Percentiles rank a stretch among this genome's conserved stretches.
These are phyloP conservation scores for Monosporascus sp. DNA, from an alignment of 2,329 filamentous ascomycete genomes.

Conservation along the genomic window DNA sequence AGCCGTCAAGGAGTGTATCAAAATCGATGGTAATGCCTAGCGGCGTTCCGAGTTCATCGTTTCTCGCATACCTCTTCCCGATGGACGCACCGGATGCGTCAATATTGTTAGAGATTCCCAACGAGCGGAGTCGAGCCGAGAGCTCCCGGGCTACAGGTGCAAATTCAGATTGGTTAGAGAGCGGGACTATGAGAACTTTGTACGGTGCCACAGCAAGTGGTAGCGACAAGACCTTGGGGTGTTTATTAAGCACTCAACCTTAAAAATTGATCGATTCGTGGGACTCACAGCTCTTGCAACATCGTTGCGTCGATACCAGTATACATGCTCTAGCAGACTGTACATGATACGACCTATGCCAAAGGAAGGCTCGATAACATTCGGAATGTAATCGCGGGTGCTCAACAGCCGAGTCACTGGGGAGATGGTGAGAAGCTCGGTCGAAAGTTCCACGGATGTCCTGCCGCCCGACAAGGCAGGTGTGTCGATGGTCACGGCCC, in stretches of 20 bases:
- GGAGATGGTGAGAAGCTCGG: not conserved
- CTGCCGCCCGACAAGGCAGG: not conserved
- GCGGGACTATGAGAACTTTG: conserved; percentile 60
- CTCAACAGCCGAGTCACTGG: not conserved
- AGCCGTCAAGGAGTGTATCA: conserved; percentile 60
- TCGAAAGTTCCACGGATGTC: not conserved
- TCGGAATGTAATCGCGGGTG: too few relatives aligned
- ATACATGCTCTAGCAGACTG: too few relatives aligned
- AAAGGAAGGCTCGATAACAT: too few relatives aligned
- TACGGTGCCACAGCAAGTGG: conserved; percentile 58
- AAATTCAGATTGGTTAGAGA: conserved; percentile 56
- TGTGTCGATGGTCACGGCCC: not conserved
- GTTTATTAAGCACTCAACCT: too few relatives aligned
- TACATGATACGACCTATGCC: too few relatives aligned
- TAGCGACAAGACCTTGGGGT: conserved; percentile 54
- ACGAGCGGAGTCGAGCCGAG: conserved; percentile 45
- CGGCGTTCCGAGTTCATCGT: conserved; percentile 56
- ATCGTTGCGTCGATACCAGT: too few relatives aligned
- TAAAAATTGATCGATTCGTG: too few relatives aligned
- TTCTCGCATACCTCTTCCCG: conserved; percentile 39
- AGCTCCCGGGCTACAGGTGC: conserved; percentile 50
- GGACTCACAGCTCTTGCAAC: too few relatives aligned
- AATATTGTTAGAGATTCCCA: conserved; percentile 45
- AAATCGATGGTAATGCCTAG: conserved; percentile 65
- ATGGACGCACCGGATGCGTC: conserved; percentile 58